Evolutionary conservation across 208 protist genomes (phyloP).

Genomic region (Jaenimonas drosophilae): DNA sequence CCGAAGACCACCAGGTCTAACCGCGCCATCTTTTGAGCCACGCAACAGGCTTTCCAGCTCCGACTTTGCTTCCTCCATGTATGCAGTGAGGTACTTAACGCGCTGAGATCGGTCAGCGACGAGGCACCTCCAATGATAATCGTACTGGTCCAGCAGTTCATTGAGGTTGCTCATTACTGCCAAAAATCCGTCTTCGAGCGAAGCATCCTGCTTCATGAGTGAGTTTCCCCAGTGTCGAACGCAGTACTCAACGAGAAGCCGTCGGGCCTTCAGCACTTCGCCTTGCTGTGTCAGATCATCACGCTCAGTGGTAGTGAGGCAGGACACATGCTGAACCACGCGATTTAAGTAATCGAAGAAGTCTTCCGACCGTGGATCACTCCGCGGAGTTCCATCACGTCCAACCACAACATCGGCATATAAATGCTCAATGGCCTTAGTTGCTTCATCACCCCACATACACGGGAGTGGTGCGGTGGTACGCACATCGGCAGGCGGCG

Average conservation of each 20-base stretch:
- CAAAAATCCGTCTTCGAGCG: constrained; percentile 19
- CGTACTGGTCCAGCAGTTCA: constrained; percentile 49
- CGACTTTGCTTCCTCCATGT: constrained; percentile 54
- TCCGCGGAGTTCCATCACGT: no score
- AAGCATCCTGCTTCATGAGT: constrained; percentile 21
- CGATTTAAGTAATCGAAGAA: constrained; percentile 54
- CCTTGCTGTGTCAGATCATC: constrained; percentile 37
- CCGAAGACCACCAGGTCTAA: no score
- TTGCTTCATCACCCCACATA: no score
- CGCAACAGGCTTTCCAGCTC: constrained; percentile 67
- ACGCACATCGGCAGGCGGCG: no score
- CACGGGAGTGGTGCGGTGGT: no score
- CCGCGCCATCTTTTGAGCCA: no score
- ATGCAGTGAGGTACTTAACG: constrained; percentile 32
- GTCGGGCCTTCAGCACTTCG: constrained; percentile 69
- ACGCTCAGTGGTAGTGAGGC: constrained; percentile 35
- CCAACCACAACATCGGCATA: no score
- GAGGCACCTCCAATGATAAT: constrained; percentile 55
- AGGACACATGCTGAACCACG: constrained; percentile 55
- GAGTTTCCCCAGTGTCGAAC: constrained; percentile 22
- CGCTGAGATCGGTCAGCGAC: constrained; percentile 29
- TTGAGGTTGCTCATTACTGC: constrained; percentile 26
- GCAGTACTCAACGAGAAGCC: constrained; percentile 71
- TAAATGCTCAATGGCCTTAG: no score
- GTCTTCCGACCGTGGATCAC: constrained; percentile 17